Percentiles rank a stretch among this genome's conserved stretches.
phyloP scores from a whole-genome alignment of 78 protist species.

The Trichosphaerium sp. region DNA sequence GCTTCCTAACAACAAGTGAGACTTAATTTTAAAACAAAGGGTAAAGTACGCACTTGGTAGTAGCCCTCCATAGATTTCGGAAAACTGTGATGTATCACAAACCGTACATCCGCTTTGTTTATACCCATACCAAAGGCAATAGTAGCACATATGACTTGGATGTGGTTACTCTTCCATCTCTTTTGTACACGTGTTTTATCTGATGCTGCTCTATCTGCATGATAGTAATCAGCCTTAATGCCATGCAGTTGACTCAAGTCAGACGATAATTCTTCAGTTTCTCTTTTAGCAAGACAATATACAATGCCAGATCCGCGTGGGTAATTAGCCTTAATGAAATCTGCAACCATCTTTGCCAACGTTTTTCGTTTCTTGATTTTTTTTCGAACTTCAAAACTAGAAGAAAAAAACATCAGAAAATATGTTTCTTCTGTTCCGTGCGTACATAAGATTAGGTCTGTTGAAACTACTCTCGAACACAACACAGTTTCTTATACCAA shows the following conservation, averaged over 20 bases:
- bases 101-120: slow-evolving; percentile 92
- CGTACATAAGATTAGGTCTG: slow-evolving; percentile 76
- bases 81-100: slow-evolving; percentile 89
- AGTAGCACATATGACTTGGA: slow-evolving; percentile 83
- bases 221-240: slow-evolving; percentile 54
- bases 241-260: slow-evolving; percentile 31
- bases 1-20: slow-evolving; percentile 37
- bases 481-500: slow-evolving; percentile 19
- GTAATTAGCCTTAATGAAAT: slow-evolving; percentile 1
- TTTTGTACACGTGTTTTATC: slow-evolving; percentile 48
- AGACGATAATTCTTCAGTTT: slow-evolving; percentile 63
- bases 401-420: neutral
- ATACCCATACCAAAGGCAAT: slow-evolving; percentile 99
- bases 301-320: slow-evolving; percentile 77
- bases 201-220: slow-evolving; percentile 48
- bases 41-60: slow-evolving; percentile 59
- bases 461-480: slow-evolving; percentile 62
- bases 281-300: slow-evolving; percentile 73
- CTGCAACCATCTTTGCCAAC: slow-evolving; percentile 13
- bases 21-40: neutral
- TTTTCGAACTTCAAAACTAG: neutral
- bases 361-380: slow-evolving; percentile 27
- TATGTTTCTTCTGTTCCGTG: neutral
- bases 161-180: slow-evolving; percentile 59
- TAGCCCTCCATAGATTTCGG: slow-evolving; percentile 95